Base-by-base conservation (phyloP, 345 rosid species). In the Eucalyptus dawsonii region DNA sequence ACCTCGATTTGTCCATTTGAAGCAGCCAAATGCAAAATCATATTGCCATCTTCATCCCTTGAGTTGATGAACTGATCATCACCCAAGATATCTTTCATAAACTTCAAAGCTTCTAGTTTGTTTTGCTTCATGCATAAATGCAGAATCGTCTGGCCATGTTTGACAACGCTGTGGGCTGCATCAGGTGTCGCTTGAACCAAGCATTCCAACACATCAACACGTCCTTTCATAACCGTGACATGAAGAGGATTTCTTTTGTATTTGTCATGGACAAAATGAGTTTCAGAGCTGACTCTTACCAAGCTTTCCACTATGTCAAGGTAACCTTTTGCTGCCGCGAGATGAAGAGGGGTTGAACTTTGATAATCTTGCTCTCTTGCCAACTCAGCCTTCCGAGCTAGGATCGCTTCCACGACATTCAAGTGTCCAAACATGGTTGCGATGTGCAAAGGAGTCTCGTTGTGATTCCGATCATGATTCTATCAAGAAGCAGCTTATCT, bases 231-330 rank as follows among this genome's bases (percentile, higher is more conserved):
- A 2, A 88, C 91, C 7, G 91, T 88, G 37, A 91, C 86, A 50
- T 88, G 92, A 9, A 89, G 76, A 5, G 89, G 90, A 44, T 86
- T 91, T 80, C 91, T 91, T 22, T 91, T 89, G 17, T 91, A 65
- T 86, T 62, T 86, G 60, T 89, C 86, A 11, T 19, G 17, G 69
- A 54, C 69, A 22, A 88, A 50, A 37, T 88, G 80, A 6, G 45
- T 47, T 16, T 83, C 87, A 4, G 49, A 47, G 21, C 8, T 15
- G 8, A 56, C 54, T 6, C 5, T 13, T 24, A 91, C 37, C 76
- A 88, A 37, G 80, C 40, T 60, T 37, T 40, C 29, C 51, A 88
- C 92, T 11, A 91, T 87, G 40, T 88, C 37, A 7, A 13, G 19
- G 34, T 87, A 89, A 50, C 88, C 90, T 87, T 90, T 89, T 34